A percentile compares a stretch with the other conserved stretches of the same genome.
Evolutionary conservation across 208 protist genomes (phyloP).

Genomic region (Trichomonas vaginalis): DNA sequence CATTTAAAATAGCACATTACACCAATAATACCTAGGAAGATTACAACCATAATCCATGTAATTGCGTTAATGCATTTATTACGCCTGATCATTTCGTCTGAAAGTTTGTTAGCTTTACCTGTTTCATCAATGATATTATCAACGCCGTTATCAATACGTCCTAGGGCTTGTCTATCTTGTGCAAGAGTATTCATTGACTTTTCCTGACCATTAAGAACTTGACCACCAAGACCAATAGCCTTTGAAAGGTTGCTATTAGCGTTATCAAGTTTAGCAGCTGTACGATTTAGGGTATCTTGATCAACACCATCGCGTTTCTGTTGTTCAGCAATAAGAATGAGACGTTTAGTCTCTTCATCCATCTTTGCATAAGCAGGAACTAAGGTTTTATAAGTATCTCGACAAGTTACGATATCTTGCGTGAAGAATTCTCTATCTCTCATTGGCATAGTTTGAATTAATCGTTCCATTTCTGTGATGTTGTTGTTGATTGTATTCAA

Average conservation of each 20-base stretch:
- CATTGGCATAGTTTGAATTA: neutral
- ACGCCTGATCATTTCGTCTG: neutral
- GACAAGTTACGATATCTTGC: neutral
- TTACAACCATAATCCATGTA: neutral
- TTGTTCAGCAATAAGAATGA: neutral
- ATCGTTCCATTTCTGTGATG: neutral
- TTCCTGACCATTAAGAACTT: neutral
- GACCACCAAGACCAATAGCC: neutral
- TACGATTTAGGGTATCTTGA: neutral
- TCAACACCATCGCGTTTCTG: neutral
- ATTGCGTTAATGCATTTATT: neutral
- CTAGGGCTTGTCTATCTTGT: neutral
- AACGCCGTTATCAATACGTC: neutral
- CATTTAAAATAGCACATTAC: too few species aligned
- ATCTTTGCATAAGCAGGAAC: neutral
- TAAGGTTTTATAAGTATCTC: neutral
- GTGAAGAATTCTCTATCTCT: neutral
- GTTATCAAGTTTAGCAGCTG: neutral
- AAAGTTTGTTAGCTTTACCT: neutral
- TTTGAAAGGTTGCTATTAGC: neutral
- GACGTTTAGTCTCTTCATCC: neutral
- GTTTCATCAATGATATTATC: neutral
- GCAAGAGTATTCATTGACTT: neutral
- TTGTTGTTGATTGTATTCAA: neutral
- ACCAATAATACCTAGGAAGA: neutral